phyloP scores from a whole-genome alignment of 805 yeast genomes.

The Maudiozyma serrabonitensis region DNA sequence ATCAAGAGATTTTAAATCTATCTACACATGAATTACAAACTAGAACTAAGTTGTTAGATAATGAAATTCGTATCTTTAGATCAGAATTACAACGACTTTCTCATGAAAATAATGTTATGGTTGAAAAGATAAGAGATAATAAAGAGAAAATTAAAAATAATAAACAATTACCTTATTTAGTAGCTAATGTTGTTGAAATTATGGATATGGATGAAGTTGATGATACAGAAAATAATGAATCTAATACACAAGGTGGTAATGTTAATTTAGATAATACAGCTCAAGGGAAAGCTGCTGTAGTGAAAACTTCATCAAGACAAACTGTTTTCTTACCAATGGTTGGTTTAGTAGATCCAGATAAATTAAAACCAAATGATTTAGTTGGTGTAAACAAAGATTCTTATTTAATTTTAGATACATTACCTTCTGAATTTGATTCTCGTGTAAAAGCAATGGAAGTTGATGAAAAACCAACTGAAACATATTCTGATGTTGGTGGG shows the following conservation, averaged over 20 bases:
- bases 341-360: constrained; percentile 86
- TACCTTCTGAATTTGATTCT: constrained; percentile 95
- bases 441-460: constrained; percentile 99
- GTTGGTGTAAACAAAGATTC: constrained; percentile 98
- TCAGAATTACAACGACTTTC: constrained; percentile 83
- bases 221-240: constrained; percentile 47
- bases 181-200: constrained; percentile 92
- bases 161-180: constrained; percentile 89
- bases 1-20: constrained; percentile 68
- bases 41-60: constrained; percentile 80
- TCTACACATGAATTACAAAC: constrained; percentile 77
- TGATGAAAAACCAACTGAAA: constrained; percentile 96
- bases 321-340: constrained; percentile 93
- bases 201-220: constrained; percentile 80
- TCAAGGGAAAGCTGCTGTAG: constrained; percentile 94
- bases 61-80: constrained; percentile 89
- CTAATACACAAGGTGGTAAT: constrained; percentile 83
- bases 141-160: constrained; percentile 93
- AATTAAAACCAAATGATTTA: constrained; percentile 92
- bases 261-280: constrained; percentile 87
- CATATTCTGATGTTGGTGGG: constrained; percentile 96
- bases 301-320: constrained; percentile 94
- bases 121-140: constrained; percentile 88
- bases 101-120: constrained; percentile 89
- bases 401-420: constrained; percentile 81